A percentile compares a stretch with the other conserved stretches of the same genome.
phyloP scores from a whole-genome alignment of 2,329 filamentous ascomycete species.

The Exophiala dermatitidis region DNA sequence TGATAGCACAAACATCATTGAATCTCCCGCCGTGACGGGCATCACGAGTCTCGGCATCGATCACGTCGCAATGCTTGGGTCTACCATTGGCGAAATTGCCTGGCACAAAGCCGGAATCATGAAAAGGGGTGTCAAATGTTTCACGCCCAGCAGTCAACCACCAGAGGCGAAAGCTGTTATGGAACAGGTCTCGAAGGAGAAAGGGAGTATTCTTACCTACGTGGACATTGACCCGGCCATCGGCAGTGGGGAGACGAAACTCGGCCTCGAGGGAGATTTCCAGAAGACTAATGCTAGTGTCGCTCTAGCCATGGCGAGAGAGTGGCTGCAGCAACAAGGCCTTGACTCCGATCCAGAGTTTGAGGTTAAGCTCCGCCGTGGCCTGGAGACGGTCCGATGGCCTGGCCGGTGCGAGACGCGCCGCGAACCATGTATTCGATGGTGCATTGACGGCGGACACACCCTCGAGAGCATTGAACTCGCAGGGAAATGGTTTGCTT shows the following conservation, averaged over 20 bases:
- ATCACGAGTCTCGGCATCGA: slow-evolving; percentile 80
- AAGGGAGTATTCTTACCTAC: slow-evolving; percentile 40
- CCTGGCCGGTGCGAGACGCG: slow-evolving; percentile 72
- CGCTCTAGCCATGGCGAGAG: slow-evolving; percentile 45
- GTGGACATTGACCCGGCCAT: slow-evolving; percentile 42
- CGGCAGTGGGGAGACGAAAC: slow-evolving; percentile 40
- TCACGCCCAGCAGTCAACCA: slow-evolving; percentile 51
- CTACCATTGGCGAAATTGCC: slow-evolving; percentile 71
- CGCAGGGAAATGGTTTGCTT: slow-evolving; percentile 69
- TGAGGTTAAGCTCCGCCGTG: slow-evolving; percentile 48
- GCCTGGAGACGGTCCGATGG: slow-evolving; percentile 60
- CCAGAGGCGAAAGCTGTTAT: slow-evolving; percentile 50
- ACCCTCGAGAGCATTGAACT: slow-evolving; percentile 75
- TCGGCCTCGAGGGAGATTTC: slow-evolving; percentile 56
- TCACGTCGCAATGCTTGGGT: slow-evolving; percentile 72
- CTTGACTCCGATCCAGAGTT: slow-evolving; percentile 16
- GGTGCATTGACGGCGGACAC: slow-evolving; percentile 84
- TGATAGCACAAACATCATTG: slow-evolving; percentile 82
- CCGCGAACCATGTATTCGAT: slow-evolving; percentile 51
- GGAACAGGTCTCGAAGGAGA: slow-evolving; percentile 48
- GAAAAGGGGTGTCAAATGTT: slow-evolving; percentile 58
- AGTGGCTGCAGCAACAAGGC: slow-evolving; percentile 37
- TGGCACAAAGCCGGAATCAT: slow-evolving; percentile 92
- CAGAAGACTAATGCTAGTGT: slow-evolving; percentile 58
- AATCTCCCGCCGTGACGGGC: slow-evolving; percentile 60